A percentile compares a stretch with the other conserved stretches of the same genome.
Evolutionary conservation across 495 filamentous ascomycete species (phyloP).

Genomic region (Cairneyella variabilis): DNA sequence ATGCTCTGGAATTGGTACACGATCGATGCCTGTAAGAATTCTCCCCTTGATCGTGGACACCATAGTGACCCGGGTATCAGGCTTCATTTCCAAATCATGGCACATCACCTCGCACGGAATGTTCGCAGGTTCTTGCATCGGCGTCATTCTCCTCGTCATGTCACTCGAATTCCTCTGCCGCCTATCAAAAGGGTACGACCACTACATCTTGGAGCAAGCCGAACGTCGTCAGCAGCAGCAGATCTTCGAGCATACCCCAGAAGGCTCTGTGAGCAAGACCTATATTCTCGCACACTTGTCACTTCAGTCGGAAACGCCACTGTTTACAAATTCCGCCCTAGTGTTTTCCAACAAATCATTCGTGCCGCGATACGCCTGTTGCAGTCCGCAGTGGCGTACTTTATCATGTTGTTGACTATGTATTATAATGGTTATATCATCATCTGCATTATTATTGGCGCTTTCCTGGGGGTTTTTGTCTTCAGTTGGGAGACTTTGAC

Average conservation of each 20-base stretch:
- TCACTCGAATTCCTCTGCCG: conserved; percentile 64
- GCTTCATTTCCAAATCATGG: conserved; percentile 64
- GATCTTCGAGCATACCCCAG: neutral
- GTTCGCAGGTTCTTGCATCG: conserved; percentile 71
- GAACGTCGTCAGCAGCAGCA: conserved; percentile 11
- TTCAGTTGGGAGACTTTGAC: conserved; percentile 51
- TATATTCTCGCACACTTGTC: neutral
- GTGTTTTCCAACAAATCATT: conserved; percentile 51
- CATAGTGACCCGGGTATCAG: conserved; percentile 20
- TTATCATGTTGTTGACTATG: conserved; percentile 61
- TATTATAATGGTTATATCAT: conserved; percentile 51
- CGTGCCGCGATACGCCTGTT: conserved; percentile 59
- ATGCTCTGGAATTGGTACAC: conserved; percentile 82
- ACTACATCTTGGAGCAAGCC: conserved; percentile 47
- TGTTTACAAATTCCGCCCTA: conserved; percentile 41
- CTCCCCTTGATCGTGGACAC: neutral
- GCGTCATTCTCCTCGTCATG: conserved; percentile 60
- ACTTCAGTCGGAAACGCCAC: neutral
- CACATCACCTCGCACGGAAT: conserved; percentile 56
- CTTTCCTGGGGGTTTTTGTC: conserved; percentile 54
- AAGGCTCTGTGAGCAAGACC: neutral
- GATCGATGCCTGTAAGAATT: conserved; percentile 53
- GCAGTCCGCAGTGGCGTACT: conserved; percentile 70
- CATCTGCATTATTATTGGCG: conserved; percentile 59
- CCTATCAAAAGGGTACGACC: conserved; percentile 57